Base-by-base conservation (phyloP, 179 eudicot species). In the Monotropa hypopitys region DNA sequence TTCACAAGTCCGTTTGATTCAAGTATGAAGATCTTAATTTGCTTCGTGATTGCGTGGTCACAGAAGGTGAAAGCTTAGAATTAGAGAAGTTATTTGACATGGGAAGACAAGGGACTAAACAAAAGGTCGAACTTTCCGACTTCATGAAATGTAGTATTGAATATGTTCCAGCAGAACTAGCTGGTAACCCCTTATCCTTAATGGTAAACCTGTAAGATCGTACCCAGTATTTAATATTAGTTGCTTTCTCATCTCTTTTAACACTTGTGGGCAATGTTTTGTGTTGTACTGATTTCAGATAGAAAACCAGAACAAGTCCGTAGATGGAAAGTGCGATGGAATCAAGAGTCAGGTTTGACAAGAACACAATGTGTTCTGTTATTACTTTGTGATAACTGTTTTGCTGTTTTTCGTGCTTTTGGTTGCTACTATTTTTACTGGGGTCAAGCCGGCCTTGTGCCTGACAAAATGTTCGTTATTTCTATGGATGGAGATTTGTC, bases 91-190 rank as follows among this genome's bases (percentile, higher is more conserved):
- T 49, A 47, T 85, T 82, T 59, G 85, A 76, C 70, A 78, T 65
- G 73, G 74, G 78, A 9, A 75, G 51, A 63, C 75, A n/a, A 35
- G 77, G 70, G 78, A 69, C 62, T 26, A 53, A 68, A 47, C 73
- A 62, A 40, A 77, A 83, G 77, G 45, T 79, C 54, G 76, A 80
- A 10, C 80, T 83, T 33, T 59, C 81, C 40, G 63, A 83, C 72
- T 79, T 70, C 71, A 75, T 85, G 21, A 81, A 42, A 56, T 63
- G 79, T 82, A 83, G 73, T 56, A 32, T 32, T 63, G 83, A 81
- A 47, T 75, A 83, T 74, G 79, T 83, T 77, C 88, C 88, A 38
- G 84, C 84, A 50, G 88, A 85, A 79, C 83, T 85, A 75, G 84
- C 84, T 77, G 38, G 54, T 78, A 45, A 46, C 45, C n/a, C 73